Evolutionary conservation across 352 stramenopile species (phyloP).

Genomic region (Phytophthora foliorum): DNA sequence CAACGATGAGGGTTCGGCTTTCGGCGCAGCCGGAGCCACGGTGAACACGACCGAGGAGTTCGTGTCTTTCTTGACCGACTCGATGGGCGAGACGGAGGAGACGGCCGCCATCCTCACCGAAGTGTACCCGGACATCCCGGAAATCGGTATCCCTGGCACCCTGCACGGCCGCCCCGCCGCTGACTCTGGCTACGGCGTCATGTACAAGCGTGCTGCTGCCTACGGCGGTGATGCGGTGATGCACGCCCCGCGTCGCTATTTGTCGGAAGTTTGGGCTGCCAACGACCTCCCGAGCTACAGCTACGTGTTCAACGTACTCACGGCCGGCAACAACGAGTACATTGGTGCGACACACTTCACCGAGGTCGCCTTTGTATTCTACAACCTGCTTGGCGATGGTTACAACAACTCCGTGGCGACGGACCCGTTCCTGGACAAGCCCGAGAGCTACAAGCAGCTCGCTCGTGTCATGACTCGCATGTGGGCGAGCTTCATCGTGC

Average conservation of each 20-base stretch:
- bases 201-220: slow-evolving; percentile 30
- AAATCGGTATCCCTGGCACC: slow-evolving; percentile 28
- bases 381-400: slow-evolving; percentile 39
- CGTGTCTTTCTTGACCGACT: too few relatives aligned
- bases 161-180: slow-evolving; percentile 20
- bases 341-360: slow-evolving; percentile 30
- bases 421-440: slow-evolving; percentile 35
- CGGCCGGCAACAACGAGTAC: slow-evolving; percentile 16
- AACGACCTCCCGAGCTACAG: slow-evolving; percentile 38
- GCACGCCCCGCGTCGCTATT: slow-evolving; percentile 31
- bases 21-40: background rate
- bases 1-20: slow-evolving; percentile 40
- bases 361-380: slow-evolving; percentile 44
- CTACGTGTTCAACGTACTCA: slow-evolving; percentile 41
- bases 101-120: background rate
- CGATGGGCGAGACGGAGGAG: background rate
- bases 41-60: too few relatives aligned
- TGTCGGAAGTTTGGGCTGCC: slow-evolving; percentile 32
- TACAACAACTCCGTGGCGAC: slow-evolving; percentile 35
- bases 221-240: slow-evolving; percentile 32
- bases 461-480: slow-evolving; percentile 32
- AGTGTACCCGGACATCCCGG: slow-evolving; percentile 37
- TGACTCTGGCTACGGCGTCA: slow-evolving; percentile 6
- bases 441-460: slow-evolving; percentile 19
- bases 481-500: slow-evolving; percentile 40